These are phyloP conservation scores for Claviceps purpurea DNA, from an alignment of 2,329 filamentous ascomycete species.

Conservation along the genomic window DNA sequence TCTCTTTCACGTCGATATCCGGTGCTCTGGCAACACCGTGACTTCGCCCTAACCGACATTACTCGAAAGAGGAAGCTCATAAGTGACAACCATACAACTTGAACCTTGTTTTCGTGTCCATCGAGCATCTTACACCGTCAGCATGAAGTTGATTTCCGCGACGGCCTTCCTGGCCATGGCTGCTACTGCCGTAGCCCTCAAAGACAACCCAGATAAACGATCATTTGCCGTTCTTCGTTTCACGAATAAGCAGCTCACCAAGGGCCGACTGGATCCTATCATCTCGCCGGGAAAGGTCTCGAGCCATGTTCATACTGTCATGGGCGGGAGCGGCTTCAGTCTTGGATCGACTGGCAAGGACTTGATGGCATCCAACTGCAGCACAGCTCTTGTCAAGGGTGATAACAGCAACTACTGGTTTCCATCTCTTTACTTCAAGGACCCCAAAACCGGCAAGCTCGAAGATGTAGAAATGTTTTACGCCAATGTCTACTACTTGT, in stretches of 20 bases:
- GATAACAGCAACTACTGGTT: constrained; percentile 71
- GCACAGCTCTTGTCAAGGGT: constrained; percentile 52
- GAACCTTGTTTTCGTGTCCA: too few species aligned
- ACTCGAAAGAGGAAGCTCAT: neutral
- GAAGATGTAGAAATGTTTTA: constrained; percentile 57
- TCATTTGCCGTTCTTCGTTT: constrained; percentile 60
- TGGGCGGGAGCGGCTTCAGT: constrained; percentile 57
- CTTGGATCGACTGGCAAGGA: constrained; percentile 46
- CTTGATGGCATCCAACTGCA: constrained; percentile 50
- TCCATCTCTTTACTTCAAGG: constrained; percentile 54
- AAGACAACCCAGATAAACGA: constrained; percentile 26
- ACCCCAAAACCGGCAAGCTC: constrained; percentile 48
- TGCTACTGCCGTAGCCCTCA: constrained; percentile 25
- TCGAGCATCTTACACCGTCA: constrained; percentile 4
- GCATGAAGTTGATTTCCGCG: constrained; percentile 23
- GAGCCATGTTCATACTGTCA: constrained; percentile 55
- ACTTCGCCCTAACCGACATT: neutral
- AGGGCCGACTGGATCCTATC: constrained; percentile 54
- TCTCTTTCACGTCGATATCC: constrained; percentile 12
- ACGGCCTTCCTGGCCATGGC: constrained; percentile 25
- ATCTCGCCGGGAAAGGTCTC: constrained; percentile 45
- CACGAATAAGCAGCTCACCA: constrained; percentile 49
- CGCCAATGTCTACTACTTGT: constrained; percentile 68
- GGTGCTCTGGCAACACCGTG: constrained; percentile 23
- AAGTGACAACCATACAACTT: neutral